Evolutionary conservation across 179 eudicot genomes (phyloP), one percentile per base, ranked within the genome.

Genomic region (Silene vulgaris): DNA sequence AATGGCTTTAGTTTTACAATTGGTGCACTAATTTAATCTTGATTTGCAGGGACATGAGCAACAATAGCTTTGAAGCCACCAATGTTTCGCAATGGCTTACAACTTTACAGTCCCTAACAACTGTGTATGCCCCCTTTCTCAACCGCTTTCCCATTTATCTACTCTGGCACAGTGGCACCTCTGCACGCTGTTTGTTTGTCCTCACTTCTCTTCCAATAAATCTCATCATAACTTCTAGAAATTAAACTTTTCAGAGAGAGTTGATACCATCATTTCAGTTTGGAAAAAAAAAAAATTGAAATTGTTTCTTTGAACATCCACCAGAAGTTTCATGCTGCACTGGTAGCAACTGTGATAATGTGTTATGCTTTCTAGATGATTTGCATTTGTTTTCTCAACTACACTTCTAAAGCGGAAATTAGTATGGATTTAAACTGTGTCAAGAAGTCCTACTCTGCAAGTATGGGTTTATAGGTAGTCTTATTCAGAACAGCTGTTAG

Each of bases 31-130:
- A 64, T 12, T 30, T 14, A 0, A 21, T 67, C 12, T 37, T 60
- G 13, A 57, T 76, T 87, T 85, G 81, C 90, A 90, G 95, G 91
- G 95, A 88, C 77, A 77, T 90, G 84, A 88, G 95, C 85, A 90
- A 90, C 75, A 90, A 90, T 37, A 85, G 79, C 75, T 90, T 90
- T 69, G 78, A 80, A 8, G 76, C 77, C 69, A 64, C 92, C 35
- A 77, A 79, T 20, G 69, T 81, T 76, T 88, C 92, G 20, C 28
- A 74, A 43, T 89, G 88, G 92, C 79, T 89, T 45, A 14, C 87
- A 45, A 64, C 77, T 73, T 80, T 82, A 72, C 82, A 67, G 67
- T 81, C 88, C 71, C 83, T 89, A 66, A 87, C 85, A 9, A 87
- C 79, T 71, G 48, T 82, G 85, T 82, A 82, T 62, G 82, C 23